Percentiles rank a stretch among this genome's conserved stretches.
Conservation (phyloP, 768 basidiomycete genomes). For the Ramaria rubella region DNA sequence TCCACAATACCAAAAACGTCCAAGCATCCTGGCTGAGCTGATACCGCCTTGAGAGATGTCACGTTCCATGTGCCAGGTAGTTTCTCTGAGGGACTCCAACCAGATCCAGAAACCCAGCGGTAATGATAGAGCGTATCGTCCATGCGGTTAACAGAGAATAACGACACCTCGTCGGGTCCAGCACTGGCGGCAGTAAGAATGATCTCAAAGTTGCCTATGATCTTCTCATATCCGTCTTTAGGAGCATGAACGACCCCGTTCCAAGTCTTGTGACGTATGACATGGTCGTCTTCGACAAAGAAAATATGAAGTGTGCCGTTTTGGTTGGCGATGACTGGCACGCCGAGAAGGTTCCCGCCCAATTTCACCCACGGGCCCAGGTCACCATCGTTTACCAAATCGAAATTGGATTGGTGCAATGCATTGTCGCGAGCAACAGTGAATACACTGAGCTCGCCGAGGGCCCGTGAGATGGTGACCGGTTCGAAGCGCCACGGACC, state of each 20-base stretch:
- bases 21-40: neutral
- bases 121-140: neutral
- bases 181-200: neutral
- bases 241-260: neutral
- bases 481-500: neutral
- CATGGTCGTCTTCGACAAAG: neutral
- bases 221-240: neutral
- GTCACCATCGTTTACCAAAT: neutral
- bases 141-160: neutral
- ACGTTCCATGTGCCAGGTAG: neutral
- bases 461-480: neutral
- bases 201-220: neutral
- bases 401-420: neutral
- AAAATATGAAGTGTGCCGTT: neutral
- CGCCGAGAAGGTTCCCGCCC: neutral
- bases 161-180: neutral
- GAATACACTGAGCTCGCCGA: neutral
- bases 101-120: neutral
- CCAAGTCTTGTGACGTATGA: neutral
- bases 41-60: neutral
- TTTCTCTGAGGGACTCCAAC: neutral
- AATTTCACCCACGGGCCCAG: neutral
- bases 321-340: neutral
- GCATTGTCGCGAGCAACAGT: neutral
- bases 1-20: neutral